Evolutionary conservation across 139 green algal species (phyloP).

Genomic region (Closterium sp.): DNA sequence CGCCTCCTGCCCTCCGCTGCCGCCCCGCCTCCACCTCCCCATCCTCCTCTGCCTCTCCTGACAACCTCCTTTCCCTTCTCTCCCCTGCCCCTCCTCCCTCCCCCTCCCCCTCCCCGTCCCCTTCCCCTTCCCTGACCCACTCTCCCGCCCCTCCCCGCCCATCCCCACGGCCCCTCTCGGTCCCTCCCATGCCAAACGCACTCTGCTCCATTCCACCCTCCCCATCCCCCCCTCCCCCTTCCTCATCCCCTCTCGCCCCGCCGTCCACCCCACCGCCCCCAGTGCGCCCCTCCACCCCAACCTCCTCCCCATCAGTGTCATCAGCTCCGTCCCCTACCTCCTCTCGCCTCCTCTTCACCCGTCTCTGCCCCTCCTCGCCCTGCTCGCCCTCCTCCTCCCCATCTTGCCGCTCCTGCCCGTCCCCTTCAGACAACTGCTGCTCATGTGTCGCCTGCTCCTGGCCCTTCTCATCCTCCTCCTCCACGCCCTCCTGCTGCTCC

Average conservation of each 20-base stretch:
- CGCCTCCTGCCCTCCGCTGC: background rate
- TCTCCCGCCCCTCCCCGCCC: background rate
- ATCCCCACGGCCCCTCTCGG: background rate
- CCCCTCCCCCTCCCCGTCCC: no score
- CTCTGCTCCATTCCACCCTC: background rate
- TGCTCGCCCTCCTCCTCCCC: background rate
- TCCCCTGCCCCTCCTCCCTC: no score
- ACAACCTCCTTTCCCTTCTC: background rate
- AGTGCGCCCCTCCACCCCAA: background rate
- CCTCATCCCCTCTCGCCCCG: background rate
- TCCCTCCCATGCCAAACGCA: background rate
- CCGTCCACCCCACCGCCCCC: background rate
- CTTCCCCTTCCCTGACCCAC: background rate
- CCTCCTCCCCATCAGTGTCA: background rate
- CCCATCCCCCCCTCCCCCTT: background rate
- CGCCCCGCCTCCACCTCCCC: background rate
- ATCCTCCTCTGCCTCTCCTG: background rate
- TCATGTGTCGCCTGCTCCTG: background rate
- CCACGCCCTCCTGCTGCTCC: background rate
- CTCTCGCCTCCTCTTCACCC: background rate
- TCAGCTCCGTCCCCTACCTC: background rate
- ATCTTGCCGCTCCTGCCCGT: background rate
- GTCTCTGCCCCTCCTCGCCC: background rate
- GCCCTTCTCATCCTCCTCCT: background rate
- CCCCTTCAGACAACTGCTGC: background rate